Conservation (phyloP, 2,329 filamentous ascomycete genomes). For the Aspergillus sp. region DNA sequence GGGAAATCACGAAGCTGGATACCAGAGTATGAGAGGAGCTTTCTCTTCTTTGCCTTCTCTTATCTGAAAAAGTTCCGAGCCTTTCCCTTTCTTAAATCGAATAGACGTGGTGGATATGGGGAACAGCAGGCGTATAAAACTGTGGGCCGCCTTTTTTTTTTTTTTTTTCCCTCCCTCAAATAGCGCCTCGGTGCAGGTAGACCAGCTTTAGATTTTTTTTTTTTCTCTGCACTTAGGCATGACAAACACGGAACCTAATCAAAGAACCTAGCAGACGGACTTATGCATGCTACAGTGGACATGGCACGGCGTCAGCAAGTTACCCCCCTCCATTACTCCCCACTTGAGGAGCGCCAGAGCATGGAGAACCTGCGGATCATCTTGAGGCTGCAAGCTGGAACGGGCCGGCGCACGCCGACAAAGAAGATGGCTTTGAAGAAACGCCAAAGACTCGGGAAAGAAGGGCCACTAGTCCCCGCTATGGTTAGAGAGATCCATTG, state of each 20-base stretch:
- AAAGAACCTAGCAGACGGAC: conserved; percentile 36
- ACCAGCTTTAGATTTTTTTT: neutral
- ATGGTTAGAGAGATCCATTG: conserved; percentile 19
- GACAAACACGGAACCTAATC: conserved; percentile 39
- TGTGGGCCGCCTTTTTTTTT: conserved; percentile 29
- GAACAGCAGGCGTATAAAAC: conserved; percentile 40
- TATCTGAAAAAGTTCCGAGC: conserved; percentile 3
- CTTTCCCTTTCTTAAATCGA: conserved; percentile 11
- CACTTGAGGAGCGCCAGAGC: conserved; percentile 30
- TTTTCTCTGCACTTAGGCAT: conserved; percentile 17
- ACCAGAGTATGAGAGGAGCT: neutral
- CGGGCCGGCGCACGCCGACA: conserved; percentile 47
- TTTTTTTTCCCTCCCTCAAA: conserved; percentile 1
- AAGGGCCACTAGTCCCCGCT: conserved; percentile 23
- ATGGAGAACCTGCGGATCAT: conserved; percentile 42
- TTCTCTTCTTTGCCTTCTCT: conserved; percentile 4
- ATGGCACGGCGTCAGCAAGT: conserved; percentile 35
- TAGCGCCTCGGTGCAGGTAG: conserved; percentile 21
- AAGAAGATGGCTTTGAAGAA: conserved; percentile 38
- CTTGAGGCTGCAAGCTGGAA: conserved; percentile 47
- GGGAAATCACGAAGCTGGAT: conserved; percentile 6
- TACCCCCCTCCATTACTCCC: conserved; percentile 32
- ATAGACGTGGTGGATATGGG: conserved; percentile 27
- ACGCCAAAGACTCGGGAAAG: conserved; percentile 30
- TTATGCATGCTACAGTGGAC: conserved; percentile 39